Percentiles rank a stretch among this genome's conserved stretches.
These are phyloP conservation scores for Polyporus tsugae DNA, from an alignment of 1,284 basidiomycete genomes.

Conservation along the genomic window DNA sequence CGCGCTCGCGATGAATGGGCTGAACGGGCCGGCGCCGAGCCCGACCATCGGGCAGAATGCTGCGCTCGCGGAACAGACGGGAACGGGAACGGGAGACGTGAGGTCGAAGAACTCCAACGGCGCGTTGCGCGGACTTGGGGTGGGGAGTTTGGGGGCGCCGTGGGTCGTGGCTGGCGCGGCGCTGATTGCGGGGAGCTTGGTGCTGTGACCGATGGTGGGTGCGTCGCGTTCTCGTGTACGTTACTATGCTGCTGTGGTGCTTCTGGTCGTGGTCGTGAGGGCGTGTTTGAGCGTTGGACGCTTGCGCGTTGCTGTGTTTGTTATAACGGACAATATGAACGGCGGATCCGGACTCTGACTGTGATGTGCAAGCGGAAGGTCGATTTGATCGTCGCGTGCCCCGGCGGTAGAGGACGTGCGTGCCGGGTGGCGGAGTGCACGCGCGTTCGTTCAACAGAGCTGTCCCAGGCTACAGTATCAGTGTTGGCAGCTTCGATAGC, in stretches of 20 bases:
- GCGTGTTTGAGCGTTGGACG: constrained; percentile 1
- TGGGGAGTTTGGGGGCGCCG: background rate
- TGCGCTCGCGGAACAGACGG: background rate
- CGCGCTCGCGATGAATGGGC: constrained; percentile 47
- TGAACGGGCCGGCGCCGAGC: constrained; percentile 39
- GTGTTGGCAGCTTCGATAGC: too few species aligned
- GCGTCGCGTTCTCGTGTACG: background rate
- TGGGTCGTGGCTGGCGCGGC: background rate
- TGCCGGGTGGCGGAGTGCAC: too few species aligned
- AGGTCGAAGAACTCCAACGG: constrained; percentile 6
- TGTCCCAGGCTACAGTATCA: too few species aligned
- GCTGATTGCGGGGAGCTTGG: background rate
- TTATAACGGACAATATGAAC: background rate
- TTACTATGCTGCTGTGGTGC: background rate
- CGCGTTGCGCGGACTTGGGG: background rate
- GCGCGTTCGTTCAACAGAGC: too few species aligned
- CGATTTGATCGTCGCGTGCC: too few species aligned
- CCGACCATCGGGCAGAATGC: constrained; percentile 43
- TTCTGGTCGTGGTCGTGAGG: background rate
- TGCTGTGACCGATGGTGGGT: constrained; percentile 1
- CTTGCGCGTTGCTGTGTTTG: background rate
- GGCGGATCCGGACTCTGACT: too few species aligned
- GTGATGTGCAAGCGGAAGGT: too few species aligned
- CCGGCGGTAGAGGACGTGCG: too few species aligned
- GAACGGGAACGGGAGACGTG: background rate